A percentile compares a stretch with the other conserved stretches of the same genome.
These are phyloP conservation scores for Ophiostoma novo-ulmi DNA, from an alignment of 2,329 filamentous ascomycete species.

Conservation along the genomic window DNA sequence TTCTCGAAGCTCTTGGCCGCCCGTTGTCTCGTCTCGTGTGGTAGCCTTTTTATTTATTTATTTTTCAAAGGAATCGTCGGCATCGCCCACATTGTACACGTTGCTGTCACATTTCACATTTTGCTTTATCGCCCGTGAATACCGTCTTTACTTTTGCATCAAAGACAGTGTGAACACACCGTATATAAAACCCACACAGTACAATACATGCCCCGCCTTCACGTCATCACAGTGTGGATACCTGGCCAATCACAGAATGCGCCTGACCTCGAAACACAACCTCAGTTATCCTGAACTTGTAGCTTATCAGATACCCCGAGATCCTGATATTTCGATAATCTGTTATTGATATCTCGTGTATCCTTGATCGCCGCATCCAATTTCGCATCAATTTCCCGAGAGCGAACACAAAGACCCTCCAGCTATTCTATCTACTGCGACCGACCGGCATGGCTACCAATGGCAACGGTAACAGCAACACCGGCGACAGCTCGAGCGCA, in stretches of 20 bases:
- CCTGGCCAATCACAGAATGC: background rate
- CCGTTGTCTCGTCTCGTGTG: background rate
- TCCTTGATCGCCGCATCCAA: background rate
- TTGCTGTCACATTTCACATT: background rate
- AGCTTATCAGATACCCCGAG: background rate
- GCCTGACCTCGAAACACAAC: background rate
- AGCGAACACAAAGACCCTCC: background rate
- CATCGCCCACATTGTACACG: background rate
- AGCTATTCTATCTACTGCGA: no score
- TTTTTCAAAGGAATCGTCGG: no score
- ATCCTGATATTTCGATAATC: background rate
- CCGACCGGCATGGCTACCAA: slow-evolving; percentile 16
- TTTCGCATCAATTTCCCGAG: background rate
- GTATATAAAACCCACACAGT: no score
- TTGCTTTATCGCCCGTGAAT: no score
- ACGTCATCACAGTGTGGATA: slow-evolving; percentile 4
- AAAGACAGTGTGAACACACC: background rate
- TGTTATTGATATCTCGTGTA: background rate
- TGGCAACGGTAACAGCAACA: slow-evolving; percentile 2
- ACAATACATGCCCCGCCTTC: background rate
- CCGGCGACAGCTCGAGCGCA: background rate
- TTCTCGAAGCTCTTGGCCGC: background rate
- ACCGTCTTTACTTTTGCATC: background rate
- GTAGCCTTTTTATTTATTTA: background rate
- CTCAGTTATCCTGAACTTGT: background rate